These are phyloP conservation scores for Rubia balearica DNA, from an alignment of 305 asterid genomes.

Conservation along the genomic window DNA sequence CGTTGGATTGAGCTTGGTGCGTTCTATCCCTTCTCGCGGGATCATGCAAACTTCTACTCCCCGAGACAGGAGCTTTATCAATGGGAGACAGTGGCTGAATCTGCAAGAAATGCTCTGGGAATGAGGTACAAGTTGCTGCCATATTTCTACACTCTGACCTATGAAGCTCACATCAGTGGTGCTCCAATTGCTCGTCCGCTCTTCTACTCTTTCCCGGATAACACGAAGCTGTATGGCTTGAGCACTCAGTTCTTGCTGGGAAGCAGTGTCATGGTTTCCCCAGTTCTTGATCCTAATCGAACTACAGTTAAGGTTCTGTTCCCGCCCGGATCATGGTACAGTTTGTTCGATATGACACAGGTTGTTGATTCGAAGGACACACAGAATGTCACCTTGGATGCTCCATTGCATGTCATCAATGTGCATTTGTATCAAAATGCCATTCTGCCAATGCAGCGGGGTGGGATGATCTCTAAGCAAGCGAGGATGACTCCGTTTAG, in stretches of 20 bases:
- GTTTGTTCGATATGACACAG: conserved; percentile 57
- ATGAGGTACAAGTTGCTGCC: conserved; percentile 80
- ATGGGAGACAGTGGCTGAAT: conserved; percentile 70
- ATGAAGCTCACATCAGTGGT: conserved; percentile 65
- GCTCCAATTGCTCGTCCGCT: conserved; percentile 82
- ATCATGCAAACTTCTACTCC: conserved; percentile 77
- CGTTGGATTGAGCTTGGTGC: conserved; percentile 93
- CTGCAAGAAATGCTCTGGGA: conserved; percentile 85
- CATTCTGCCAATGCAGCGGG: conserved; percentile 76
- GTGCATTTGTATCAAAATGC: conserved; percentile 77
- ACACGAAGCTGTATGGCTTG: conserved; percentile 43
- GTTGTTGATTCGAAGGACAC: conserved; percentile 48
- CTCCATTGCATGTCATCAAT: conserved; percentile 63
- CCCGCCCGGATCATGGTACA: conserved; percentile 81
- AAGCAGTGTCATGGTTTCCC: conserved; percentile 71
- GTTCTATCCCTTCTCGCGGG: conserved; percentile 83
- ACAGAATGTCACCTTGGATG: conserved; percentile 40
- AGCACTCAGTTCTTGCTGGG: conserved; percentile 84
- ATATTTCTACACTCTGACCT: conserved; percentile 59
- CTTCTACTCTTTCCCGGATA: conserved; percentile 59
- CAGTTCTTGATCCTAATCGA: conserved; percentile 44
- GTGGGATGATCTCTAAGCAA: conserved; percentile 68
- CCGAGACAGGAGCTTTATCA: conserved; percentile 91
- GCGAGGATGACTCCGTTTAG: conserved; percentile 72
- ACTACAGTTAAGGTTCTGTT: conserved; percentile 51